Percentiles rank a stretch among this genome's conserved stretches.
Conservation (phyloP, 805 yeast species). For the Candida golubevii region DNA sequence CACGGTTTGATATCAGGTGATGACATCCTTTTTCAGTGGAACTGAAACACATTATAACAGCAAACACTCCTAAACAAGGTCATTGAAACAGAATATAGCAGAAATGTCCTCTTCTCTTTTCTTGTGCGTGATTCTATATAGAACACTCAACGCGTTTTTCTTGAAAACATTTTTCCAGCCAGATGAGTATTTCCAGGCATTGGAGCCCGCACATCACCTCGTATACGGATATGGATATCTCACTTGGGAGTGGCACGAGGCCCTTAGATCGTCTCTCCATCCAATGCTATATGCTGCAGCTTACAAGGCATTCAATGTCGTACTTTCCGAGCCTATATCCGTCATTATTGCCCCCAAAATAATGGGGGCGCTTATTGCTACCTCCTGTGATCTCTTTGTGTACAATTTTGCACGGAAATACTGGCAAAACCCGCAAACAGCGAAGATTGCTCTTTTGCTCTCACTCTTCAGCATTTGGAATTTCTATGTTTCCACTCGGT, state of each 20-base stretch:
- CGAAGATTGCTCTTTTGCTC: slow-evolving; percentile 42
- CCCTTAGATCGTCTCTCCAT: slow-evolving; percentile 72
- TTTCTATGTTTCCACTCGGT: slow-evolving; percentile 74
- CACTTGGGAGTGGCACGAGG: slow-evolving; percentile 93
- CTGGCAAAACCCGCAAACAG: slow-evolving; percentile 30
- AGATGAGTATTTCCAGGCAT: slow-evolving; percentile 89
- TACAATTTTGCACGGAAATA: slow-evolving; percentile 42
- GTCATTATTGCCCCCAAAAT: slow-evolving; percentile 59
- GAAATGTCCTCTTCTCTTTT: too few species aligned
- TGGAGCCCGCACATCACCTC: slow-evolving; percentile 83
- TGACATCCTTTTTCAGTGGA: too few species aligned
- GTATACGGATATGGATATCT: slow-evolving; percentile 76
- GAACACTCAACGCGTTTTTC: slow-evolving; percentile 61
- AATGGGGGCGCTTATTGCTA: slow-evolving; percentile 63
- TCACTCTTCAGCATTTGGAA: slow-evolving; percentile 71
- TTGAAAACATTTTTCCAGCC: slow-evolving; percentile 85
- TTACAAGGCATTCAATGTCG: slow-evolving; percentile 28
- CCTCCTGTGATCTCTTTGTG: slow-evolving; percentile 63
- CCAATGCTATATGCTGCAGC: slow-evolving; percentile 64
- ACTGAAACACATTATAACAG: too few species aligned
- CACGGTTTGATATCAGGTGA: too few species aligned
- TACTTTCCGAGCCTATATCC: slow-evolving; percentile 21
- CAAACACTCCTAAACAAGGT: too few species aligned
- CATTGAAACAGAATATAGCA: too few species aligned
- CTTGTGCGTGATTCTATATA: slow-evolving; percentile 19